These are phyloP conservation scores for Peronospora farinosa DNA, from an alignment of 352 stramenopile genomes.

Conservation along the genomic window DNA sequence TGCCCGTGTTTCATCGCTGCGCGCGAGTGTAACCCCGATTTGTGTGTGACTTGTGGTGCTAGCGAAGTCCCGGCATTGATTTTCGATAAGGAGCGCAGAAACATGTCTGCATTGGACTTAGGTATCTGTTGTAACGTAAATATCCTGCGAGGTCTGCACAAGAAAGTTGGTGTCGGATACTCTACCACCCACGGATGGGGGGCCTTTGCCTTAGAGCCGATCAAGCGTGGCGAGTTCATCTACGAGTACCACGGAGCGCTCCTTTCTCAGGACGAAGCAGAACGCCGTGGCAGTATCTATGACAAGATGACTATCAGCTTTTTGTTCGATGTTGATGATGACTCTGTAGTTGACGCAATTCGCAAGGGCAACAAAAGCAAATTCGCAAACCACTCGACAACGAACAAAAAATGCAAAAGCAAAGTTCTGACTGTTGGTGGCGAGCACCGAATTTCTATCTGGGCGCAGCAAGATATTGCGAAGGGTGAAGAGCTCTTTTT, in stretches of 20 bases:
- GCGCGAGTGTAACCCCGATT: conserved; percentile 53
- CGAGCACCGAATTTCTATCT: conserved; percentile 89
- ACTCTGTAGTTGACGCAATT: conserved; percentile 87
- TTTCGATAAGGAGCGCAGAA: conserved; percentile 32
- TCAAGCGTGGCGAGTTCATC: conserved; percentile 62
- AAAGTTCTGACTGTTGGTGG: conserved; percentile 80
- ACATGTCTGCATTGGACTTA: conserved; percentile 38
- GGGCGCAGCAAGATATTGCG: conserved; percentile 83
- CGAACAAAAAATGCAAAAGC: conserved; percentile 70
- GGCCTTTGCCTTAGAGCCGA: conserved; percentile 50
- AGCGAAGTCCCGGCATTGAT: conserved; percentile 46
- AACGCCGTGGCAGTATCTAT: conserved; percentile 77
- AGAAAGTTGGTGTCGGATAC: conserved; percentile 53
- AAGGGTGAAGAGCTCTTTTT: conserved; percentile 72
- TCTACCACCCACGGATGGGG: conserved; percentile 63
- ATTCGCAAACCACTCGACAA: conserved; percentile 78
- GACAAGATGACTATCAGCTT: conserved; percentile 85
- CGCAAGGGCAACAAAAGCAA: conserved; percentile 91
- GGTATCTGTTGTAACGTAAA: conserved; percentile 70
- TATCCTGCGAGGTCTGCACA: conserved; percentile 49
- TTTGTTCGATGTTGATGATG: conserved; percentile 88
- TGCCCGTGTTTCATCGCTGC: conserved; percentile 56
- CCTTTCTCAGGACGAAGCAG: conserved; percentile 63
- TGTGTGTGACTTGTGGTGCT: conserved; percentile 52
- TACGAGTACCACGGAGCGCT: conserved; percentile 64